A percentile compares a stretch with the other conserved stretches of the same genome.
Conservation (phyloP, 108 stramenopile genomes). For the Fistulifera solaris region DNA sequence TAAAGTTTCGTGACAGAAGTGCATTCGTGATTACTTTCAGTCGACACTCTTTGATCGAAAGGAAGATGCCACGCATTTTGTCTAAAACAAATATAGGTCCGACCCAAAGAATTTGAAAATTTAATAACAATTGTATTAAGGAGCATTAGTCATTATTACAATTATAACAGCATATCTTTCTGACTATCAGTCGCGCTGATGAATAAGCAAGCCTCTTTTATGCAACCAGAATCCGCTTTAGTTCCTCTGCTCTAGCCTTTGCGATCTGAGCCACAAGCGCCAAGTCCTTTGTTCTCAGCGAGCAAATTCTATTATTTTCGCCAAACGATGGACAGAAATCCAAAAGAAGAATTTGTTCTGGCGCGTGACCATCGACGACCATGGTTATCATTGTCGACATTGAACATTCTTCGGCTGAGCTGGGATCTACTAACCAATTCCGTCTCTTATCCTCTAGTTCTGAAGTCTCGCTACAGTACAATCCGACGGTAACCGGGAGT, state of each 20-base stretch:
- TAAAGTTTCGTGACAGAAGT: too few relatives aligned
- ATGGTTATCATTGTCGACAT: conserved; percentile 16
- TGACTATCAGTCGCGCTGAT: too few relatives aligned
- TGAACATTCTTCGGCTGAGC: conserved; percentile 10
- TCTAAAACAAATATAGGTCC: too few relatives aligned
- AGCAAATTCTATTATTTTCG: conserved; percentile 7
- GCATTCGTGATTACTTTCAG: too few relatives aligned
- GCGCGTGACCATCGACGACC: conserved; percentile 7
- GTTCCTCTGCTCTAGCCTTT: conserved; percentile 16
- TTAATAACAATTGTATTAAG: too few relatives aligned
- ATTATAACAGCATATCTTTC: too few relatives aligned
- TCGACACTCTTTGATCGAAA: too few relatives aligned
- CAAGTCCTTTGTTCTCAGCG: conserved; percentile 16
- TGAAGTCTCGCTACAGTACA: conserved; percentile 4
- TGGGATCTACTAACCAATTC: conserved; percentile 19
- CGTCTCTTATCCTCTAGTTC: neutral
- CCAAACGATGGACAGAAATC: conserved; percentile 6
- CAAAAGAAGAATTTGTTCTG: conserved; percentile 8
- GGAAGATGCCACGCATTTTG: too few relatives aligned
- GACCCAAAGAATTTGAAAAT: too few relatives aligned
- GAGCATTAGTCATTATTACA: too few relatives aligned
- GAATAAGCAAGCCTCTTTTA: too few relatives aligned
- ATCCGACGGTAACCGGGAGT: conserved; percentile 22
- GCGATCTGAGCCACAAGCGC: conserved; percentile 23
- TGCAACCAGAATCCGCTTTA: neutral